Evolutionary conservation across 441 rosid species (phyloP), one percentile per base, ranked within the genome.

Genomic region (Omphalea diandra): DNA sequence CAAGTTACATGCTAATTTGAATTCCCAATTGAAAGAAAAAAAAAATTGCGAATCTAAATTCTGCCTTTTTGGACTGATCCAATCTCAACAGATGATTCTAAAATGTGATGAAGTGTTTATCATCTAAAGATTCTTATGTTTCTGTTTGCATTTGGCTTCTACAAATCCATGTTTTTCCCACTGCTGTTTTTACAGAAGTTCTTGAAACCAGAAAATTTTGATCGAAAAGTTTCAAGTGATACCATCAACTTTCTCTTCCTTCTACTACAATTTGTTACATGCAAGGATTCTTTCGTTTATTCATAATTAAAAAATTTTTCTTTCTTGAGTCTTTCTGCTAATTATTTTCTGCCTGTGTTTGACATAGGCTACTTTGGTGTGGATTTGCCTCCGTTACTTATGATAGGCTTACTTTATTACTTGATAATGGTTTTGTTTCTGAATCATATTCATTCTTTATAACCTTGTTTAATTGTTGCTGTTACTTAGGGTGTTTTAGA

Each of bases 401-500:
- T 64, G 38, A 44, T 41, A 47, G 32, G 1, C 47, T 2, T 29
- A 2, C 18, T 62, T 62, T 62, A 31, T 26, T 62, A 0, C 17
- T 17, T 18, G 20, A 7, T 63, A 36, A 35, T 15, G 50, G 11
- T 2, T 14, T 26, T 63, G 12, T 44, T 27, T 44, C 47, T 66
- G 20, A 24, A 15, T 46, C 17, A 7, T 46, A 20, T 50, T 49
- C 3, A 6, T 49, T 1, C 36, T 33, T 50, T 63, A 43, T 52
- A 27, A 22, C 31, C 27, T 54, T 22, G 29, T 24, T 67, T 60
- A 31, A 15, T 26, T 57, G 52, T 27, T 59, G 66, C 40, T 54
- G 63, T 70, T 40, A 1, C 14, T 36, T 77, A 93, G 97, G 97
- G 95, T 65, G 95, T 94, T 32, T 77, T 91, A 80, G 97, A 94